Evolutionary conservation across 2,329 filamentous ascomycete species (phyloP).

Genomic region (Phialemoniopsis sp.): DNA sequence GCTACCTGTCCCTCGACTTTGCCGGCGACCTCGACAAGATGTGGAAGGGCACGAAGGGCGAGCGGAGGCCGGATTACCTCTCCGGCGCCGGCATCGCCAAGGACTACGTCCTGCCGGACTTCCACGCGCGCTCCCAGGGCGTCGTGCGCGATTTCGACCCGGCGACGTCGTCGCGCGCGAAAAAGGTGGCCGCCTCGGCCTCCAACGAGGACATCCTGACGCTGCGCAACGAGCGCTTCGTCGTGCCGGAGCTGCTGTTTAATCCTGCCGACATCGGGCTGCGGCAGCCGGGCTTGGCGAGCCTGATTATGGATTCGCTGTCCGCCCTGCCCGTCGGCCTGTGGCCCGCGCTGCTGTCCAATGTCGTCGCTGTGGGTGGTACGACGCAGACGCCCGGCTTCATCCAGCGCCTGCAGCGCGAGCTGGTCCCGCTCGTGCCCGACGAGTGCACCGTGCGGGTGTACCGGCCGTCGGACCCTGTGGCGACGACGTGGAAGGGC

Average conservation of each 20-base stretch:
- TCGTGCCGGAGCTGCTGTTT: constrained; percentile 86
- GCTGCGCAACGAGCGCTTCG: constrained; percentile 87
- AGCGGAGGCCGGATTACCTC: constrained; percentile 44
- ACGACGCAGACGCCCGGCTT: constrained; percentile 79
- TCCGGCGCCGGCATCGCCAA: constrained; percentile 64
- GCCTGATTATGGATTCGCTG: constrained; percentile 78
- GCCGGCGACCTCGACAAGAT: constrained; percentile 70
- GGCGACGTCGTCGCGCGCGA: constrained; percentile 32
- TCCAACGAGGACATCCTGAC: constrained; percentile 76
- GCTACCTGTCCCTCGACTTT: constrained; percentile 80
- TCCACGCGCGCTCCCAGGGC: constrained; percentile 56
- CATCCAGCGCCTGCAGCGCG: constrained; percentile 70
- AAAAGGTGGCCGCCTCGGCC: constrained; percentile 31
- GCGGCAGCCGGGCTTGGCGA: constrained; percentile 75
- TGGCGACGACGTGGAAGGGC: constrained; percentile 81
- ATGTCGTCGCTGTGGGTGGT: constrained; percentile 85
- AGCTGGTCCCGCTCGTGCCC: constrained; percentile 67
- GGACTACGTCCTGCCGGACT: constrained; percentile 85
- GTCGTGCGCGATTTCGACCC: constrained; percentile 76
- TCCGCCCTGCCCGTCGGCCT: constrained; percentile 72
- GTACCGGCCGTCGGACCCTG: constrained; percentile 64
- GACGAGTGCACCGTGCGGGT: constrained; percentile 77
- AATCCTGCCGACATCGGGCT: constrained; percentile 78
- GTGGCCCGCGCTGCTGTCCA: constrained; percentile 79
- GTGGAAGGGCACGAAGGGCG: constrained; percentile 72